A percentile compares a stretch with the other conserved stretches of the same genome.
Evolutionary conservation across 2,329 filamentous ascomycete genomes (phyloP).

Genomic region (Alternaria alternata): DNA sequence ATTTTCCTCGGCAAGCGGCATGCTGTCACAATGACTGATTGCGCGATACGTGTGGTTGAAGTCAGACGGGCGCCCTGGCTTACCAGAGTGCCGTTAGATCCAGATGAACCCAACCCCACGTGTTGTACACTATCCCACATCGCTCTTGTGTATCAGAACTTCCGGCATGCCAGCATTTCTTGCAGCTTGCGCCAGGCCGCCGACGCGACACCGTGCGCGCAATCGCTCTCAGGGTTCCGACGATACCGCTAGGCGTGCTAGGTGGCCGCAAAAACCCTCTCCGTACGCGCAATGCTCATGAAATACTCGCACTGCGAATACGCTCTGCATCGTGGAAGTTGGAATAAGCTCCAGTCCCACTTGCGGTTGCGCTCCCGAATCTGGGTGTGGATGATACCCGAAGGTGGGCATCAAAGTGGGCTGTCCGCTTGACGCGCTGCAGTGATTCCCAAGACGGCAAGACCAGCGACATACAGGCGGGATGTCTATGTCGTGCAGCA

Average conservation of each 20-base stretch:
- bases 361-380: slow-evolving; percentile 36
- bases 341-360: slow-evolving; percentile 47
- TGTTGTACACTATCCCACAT: slow-evolving; percentile 26
- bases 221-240: slow-evolving; percentile 5
- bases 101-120: slow-evolving; percentile 30
- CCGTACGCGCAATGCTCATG: slow-evolving; percentile 3
- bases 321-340: slow-evolving; percentile 24
- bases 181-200: slow-evolving; percentile 3
- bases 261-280: neutral
- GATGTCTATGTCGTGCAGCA: slow-evolving; percentile 35
- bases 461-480: slow-evolving; percentile 32
- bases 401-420: slow-evolving; percentile 33
- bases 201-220: slow-evolving; percentile 5
- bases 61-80: neutral
- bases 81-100: slow-evolving; percentile 7
- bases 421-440: slow-evolving; percentile 30
- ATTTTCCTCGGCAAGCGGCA: slow-evolving; percentile 19
- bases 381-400: slow-evolving; percentile 34
- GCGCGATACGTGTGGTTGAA: slow-evolving; percentile 1
- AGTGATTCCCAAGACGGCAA: slow-evolving; percentile 30
- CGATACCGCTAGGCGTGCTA: slow-evolving; percentile 11
- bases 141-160: slow-evolving; percentile 7
- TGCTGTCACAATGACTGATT: slow-evolving; percentile 3
- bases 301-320: neutral
- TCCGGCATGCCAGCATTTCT: slow-evolving; percentile 3